Base-by-base conservation (phyloP, 495 filamentous ascomycete species). In the Geopyxis carbonaria region DNA sequence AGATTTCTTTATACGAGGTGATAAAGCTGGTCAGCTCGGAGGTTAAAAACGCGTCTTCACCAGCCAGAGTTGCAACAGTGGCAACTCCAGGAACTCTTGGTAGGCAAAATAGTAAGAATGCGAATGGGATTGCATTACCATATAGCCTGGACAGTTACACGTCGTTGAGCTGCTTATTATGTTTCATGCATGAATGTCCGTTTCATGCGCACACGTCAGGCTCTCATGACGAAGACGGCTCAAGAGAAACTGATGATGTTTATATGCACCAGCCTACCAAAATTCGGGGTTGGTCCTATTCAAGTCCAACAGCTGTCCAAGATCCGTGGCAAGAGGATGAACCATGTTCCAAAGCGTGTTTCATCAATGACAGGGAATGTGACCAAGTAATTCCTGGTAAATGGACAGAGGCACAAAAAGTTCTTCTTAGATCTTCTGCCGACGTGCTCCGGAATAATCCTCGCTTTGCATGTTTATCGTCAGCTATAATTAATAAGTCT, bases 101-200 rank as follows among this genome's bases (percentile, higher is more conserved):
- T 15, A 29, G 16, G n/a, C 38, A 42, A 16, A 22, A 48, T 24
- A 18, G 24, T 20, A 42, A 27, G 27, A 31, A 27, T 11, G 39
- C 39, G 11, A 43, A 38, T 4, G 44, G 40, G 7, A 53, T 51
- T 29, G 37, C 48, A 2, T 34, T 37, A 4, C 55, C 44, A 3
- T 58, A 50, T 20, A 53, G 48, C 15, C 27, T 58, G 13, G 56
- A 55, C 24, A 58, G 53, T 22, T 56, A 58, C 23, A 42, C 52
- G 18, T 42, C 45, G 1, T 28, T 59, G 21, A 47, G 52, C 16
- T 59, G 57, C 46, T 24, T 51, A n/a, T 24, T 55, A 9, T 59
- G 57, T 33, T 59, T 50, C 28, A 58, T 56, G 51, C 54, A 59
- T 31, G 50, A 59, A 23, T 59, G 57, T 31, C 57, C 50, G 4